Base-by-base conservation (phyloP, 345 rosid species). In the Luvunga scandens region DNA sequence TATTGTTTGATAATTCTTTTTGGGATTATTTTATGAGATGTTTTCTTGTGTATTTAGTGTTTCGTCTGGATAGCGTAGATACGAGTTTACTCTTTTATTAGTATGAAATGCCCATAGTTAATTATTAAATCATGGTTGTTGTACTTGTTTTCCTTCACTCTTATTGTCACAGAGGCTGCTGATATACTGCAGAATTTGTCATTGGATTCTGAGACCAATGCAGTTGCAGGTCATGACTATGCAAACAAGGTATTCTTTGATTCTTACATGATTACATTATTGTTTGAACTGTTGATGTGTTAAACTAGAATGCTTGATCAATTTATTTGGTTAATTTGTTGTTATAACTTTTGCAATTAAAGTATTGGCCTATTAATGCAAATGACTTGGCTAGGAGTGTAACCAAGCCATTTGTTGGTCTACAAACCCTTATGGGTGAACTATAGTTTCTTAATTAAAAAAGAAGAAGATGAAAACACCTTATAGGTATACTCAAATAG, bases 131-230 rank as follows among this genome's bases (percentile, higher is more conserved):
- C 2, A 8, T 65, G 24, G 27, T 59, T 83, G 39, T 60, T 66
- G 33, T 61, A 48, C 78, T 64, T 64, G 68, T 79, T 62, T 82
- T 79, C 86, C 87, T 86, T 89, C 0, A 85, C 84, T 57, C 60
- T 66, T 79, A 22, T 27, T 72, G 12, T 81, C 80, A 70, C 87
- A 89, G 91, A 92, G 39, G 84, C 90, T 79, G 88, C 88, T 78
- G 92, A 86, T 82, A 81, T 88, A 68, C 76, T 92, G 74, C 86
- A 88, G 86, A 87, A 86, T 24, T 75, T 93, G 86, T 85, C 92
- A 21, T 69, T 93, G 28, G 86, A 85, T 66, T 84, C 91, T 31
- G 89, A 88, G 76, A 75, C 81, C 59, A 88, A 60, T 80, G 56
- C 84, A 33, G 57, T 65, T 77, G 88, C 83, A 76, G 84, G 65